phyloP scores from a whole-genome alignment of 75 land plant genomes.

The Larix kaempferi region DNA sequence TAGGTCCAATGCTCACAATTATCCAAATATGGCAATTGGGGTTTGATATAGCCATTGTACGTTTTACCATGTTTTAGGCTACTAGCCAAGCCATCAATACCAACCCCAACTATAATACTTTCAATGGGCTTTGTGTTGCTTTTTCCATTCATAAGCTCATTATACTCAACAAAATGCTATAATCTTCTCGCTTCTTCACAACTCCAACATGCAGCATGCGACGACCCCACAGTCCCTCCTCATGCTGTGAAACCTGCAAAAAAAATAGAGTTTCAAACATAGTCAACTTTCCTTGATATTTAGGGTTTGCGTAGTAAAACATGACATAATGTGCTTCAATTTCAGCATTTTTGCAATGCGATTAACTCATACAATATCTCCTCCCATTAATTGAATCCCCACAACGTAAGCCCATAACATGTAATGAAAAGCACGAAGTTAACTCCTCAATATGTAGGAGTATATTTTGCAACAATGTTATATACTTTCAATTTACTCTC shows the following conservation, averaged over 20 bases:
- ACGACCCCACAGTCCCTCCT: slow-evolving; percentile 68
- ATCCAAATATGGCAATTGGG: slow-evolving; percentile 32
- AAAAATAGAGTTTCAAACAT: too few relatives aligned
- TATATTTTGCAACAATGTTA: too few relatives aligned
- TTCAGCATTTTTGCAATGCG: too few relatives aligned
- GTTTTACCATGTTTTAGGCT: neutral
- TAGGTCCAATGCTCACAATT: slow-evolving; percentile 14
- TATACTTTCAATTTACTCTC: too few relatives aligned
- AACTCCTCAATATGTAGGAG: too few relatives aligned
- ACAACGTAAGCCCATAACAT: too few relatives aligned
- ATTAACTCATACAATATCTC: too few relatives aligned
- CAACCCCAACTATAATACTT: slow-evolving; percentile 22
- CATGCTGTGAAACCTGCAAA: slow-evolving; percentile 52
- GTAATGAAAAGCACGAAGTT: too few relatives aligned
- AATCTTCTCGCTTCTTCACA: slow-evolving; percentile 20
- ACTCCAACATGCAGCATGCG: slow-evolving; percentile 49
- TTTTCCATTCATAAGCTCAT: slow-evolving; percentile 40
- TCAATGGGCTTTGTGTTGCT: slow-evolving; percentile 25
- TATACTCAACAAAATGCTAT: slow-evolving; percentile 38
- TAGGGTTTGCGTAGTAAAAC: too few relatives aligned
- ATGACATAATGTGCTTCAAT: too few relatives aligned
- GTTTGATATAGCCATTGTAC: slow-evolving; percentile 51
- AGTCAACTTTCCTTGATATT: too few relatives aligned
- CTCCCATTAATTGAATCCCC: too few relatives aligned
- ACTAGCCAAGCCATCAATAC: slow-evolving; percentile 17